A percentile compares a stretch with the other conserved stretches of the same genome.
Conservation (phyloP, 352 stramenopile species). For the Phytopythium sindhum region DNA sequence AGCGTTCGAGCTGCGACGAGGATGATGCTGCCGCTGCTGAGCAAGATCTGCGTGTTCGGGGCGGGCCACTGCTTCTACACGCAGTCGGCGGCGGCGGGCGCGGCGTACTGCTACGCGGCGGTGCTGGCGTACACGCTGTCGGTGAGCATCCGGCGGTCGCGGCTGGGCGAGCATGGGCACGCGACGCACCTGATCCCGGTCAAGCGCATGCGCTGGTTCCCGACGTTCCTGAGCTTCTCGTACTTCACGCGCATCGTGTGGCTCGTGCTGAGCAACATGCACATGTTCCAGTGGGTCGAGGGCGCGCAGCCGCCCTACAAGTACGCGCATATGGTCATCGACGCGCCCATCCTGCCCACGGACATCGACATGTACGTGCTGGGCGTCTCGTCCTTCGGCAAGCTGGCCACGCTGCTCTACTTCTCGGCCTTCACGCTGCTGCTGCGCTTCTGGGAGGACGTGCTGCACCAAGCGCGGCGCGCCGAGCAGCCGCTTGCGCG, state of each 20-base stretch:
- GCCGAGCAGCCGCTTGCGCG: slow-evolving; percentile 56
- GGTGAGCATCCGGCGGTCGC: slow-evolving; percentile 64
- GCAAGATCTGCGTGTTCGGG: slow-evolving; percentile 73
- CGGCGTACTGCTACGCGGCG: slow-evolving; percentile 64
- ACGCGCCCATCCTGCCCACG: slow-evolving; percentile 59
- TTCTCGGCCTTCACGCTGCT: slow-evolving; percentile 82
- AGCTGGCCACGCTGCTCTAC: slow-evolving; percentile 75
- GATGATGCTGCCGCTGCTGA: slow-evolving; percentile 28
- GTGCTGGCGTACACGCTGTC: slow-evolving; percentile 71
- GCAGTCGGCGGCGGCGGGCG: slow-evolving; percentile 55
- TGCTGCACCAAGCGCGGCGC: slow-evolving; percentile 46
- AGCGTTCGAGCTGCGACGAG: background rate
- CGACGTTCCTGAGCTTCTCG: slow-evolving; percentile 69
- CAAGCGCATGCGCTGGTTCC: slow-evolving; percentile 83
- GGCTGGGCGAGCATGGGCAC: slow-evolving; percentile 77
- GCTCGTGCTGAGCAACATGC: slow-evolving; percentile 76
- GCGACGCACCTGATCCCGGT: slow-evolving; percentile 75
- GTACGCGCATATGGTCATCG: slow-evolving; percentile 77
- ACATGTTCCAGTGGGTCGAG: slow-evolving; percentile 80
- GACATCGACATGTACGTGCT: slow-evolving; percentile 84
- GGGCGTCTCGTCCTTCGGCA: slow-evolving; percentile 69
- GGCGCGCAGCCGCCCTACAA: slow-evolving; percentile 33
- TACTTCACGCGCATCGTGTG: slow-evolving; percentile 72
- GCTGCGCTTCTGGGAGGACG: slow-evolving; percentile 79
- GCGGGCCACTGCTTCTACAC: slow-evolving; percentile 77